Evolutionary conservation across 192 early-diverging fungal genomes (phyloP).

Genomic region (Rhizophagus clarus): DNA sequence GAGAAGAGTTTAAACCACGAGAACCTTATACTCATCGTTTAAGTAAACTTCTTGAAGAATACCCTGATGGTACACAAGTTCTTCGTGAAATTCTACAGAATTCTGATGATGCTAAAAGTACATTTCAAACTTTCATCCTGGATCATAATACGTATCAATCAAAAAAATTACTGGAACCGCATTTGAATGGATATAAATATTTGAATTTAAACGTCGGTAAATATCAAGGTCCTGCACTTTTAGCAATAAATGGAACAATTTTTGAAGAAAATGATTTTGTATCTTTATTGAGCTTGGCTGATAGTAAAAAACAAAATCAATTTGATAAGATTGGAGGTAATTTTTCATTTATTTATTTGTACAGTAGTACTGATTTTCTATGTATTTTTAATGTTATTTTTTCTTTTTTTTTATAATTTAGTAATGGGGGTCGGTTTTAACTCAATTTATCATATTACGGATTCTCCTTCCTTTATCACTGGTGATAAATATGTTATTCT

Average conservation of each 20-base stretch:
- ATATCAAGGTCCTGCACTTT: conserved; percentile 35
- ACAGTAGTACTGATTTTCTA: too few relatives aligned
- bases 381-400: too few relatives aligned
- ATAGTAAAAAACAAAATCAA: conserved; percentile 31
- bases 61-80: conserved; percentile 48
- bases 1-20: background rate
- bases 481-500: conserved; percentile 38
- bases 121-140: background rate
- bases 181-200: too few relatives aligned
- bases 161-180: background rate
- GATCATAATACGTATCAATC: background rate
- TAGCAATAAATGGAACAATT: conserved; percentile 20
- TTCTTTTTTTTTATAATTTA: too few relatives aligned
- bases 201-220: background rate
- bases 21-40: conserved; percentile 40
- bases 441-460: conserved; percentile 42
- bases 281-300: conserved; percentile 26
- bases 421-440: conserved; percentile 10
- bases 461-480: conserved; percentile 39
- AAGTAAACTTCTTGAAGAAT: conserved; percentile 39
- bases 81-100: conserved; percentile 48
- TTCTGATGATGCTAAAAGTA: conserved; percentile 29
- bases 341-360: too few relatives aligned
- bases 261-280: conserved; percentile 29
- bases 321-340: conserved; percentile 6